Percentiles rank a stretch among this genome's conserved stretches.
Evolutionary conservation across 345 rosid species (phyloP).

Genomic region (Citrus reticulata): DNA sequence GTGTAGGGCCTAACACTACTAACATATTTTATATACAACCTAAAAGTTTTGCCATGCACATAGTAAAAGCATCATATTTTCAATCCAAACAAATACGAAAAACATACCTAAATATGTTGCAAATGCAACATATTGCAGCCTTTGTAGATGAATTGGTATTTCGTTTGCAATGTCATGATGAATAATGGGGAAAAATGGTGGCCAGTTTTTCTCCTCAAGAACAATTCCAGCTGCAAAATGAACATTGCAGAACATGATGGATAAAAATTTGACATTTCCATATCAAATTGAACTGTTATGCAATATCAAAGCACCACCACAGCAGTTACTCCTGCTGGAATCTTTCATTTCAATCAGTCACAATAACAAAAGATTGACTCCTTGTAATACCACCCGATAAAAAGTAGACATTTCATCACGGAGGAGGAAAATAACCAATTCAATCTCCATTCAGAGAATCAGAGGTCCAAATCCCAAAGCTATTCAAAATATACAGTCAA

Average conservation of each 20-base stretch:
- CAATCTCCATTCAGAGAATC: background rate
- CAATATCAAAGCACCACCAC: background rate
- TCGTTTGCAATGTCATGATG: constrained; percentile 87
- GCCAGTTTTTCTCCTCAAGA: constrained; percentile 85
- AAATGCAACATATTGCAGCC: constrained; percentile 68
- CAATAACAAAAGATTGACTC: background rate
- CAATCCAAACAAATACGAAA: background rate
- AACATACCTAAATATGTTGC: constrained; percentile 64
- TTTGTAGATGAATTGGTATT: constrained; percentile 82
- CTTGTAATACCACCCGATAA: background rate
- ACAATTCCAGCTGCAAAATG: constrained; percentile 60
- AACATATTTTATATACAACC: background rate
- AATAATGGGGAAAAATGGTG: constrained; percentile 76
- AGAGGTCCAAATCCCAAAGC: background rate
- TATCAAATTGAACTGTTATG: too few species aligned
- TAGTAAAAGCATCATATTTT: background rate
- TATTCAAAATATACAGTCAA: background rate
- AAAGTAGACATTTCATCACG: background rate
- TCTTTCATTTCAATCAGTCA: background rate
- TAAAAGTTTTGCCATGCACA: background rate
- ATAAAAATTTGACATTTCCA: too few species aligned
- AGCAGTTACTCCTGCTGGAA: background rate
- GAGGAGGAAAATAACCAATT: background rate
- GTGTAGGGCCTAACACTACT: background rate
- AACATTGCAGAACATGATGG: background rate